Conservation (phyloP, 2,329 filamentous ascomycete species). For the Xylariaceae sp. region DNA sequence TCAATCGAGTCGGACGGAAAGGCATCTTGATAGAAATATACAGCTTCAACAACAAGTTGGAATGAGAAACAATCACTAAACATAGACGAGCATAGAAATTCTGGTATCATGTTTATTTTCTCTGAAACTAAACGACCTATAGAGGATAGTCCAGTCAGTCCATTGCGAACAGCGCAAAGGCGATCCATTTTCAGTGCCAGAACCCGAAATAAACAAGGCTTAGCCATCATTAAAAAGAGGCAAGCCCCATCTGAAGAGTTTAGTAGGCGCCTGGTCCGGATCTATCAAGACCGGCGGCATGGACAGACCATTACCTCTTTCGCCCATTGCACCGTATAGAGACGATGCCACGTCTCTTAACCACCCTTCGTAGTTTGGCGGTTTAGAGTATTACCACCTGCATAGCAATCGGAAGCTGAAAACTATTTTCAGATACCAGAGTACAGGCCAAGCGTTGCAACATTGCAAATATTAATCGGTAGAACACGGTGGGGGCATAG, state of each 20-base stretch:
- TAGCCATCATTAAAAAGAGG: neutral
- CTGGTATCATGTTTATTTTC: slow-evolving; percentile 23
- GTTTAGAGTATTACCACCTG: slow-evolving; percentile 26
- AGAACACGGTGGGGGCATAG: slow-evolving; percentile 19
- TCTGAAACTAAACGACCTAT: slow-evolving; percentile 26
- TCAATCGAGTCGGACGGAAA: neutral
- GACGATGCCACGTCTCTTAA: slow-evolving; percentile 18
- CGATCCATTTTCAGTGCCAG: slow-evolving; percentile 21
- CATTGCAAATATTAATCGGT: slow-evolving; percentile 26
- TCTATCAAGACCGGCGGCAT: slow-evolving; percentile 17
- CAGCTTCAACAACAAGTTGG: neutral
- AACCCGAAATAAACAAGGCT: slow-evolving; percentile 21
- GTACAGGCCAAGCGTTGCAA: slow-evolving; percentile 25
- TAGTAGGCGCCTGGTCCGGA: slow-evolving; percentile 13
- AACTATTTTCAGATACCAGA: slow-evolving; percentile 22
- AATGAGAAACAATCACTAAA: slow-evolving; percentile 1
- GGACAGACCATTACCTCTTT: slow-evolving; percentile 17
- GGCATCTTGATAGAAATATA: neutral
- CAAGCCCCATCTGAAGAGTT: slow-evolving; percentile 10
- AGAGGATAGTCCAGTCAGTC: slow-evolving; percentile 18
- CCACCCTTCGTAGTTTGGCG: slow-evolving; percentile 25
- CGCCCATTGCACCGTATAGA: slow-evolving; percentile 12
- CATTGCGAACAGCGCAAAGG: slow-evolving; percentile 21
- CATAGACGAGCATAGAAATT: slow-evolving; percentile 5
- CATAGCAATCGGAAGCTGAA: slow-evolving; percentile 22